Evolutionary conservation across 2,329 filamentous ascomycete species (phyloP).

Genomic region (Didymella lethalis): DNA sequence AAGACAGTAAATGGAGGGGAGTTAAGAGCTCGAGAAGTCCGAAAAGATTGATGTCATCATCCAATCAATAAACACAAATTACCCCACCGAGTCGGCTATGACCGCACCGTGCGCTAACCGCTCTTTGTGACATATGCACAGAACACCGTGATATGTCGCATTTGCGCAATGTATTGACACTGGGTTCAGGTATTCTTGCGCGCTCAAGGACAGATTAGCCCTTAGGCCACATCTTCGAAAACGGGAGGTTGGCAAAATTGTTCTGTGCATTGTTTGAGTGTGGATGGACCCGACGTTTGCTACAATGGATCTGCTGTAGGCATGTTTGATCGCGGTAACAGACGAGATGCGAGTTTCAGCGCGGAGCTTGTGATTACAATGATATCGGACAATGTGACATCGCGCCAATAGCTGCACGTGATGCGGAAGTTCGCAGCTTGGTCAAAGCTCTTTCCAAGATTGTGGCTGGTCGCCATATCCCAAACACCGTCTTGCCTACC

Average conservation of each 20-base stretch:
- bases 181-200: background rate
- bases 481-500: conserved; percentile 6
- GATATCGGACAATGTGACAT: background rate
- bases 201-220: background rate
- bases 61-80: conserved; percentile 22
- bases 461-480: conserved; percentile 14
- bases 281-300: background rate
- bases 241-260: background rate
- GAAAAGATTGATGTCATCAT: conserved; percentile 39
- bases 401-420: conserved; percentile 10
- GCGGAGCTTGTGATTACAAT: no score
- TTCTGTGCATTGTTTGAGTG: background rate
- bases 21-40: conserved; percentile 40
- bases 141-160: background rate
- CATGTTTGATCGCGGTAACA: background rate
- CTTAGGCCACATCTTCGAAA: background rate
- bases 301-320: background rate
- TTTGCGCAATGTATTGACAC: background rate
- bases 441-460: conserved; percentile 20
- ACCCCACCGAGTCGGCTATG: conserved; percentile 31
- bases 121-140: conserved; percentile 4
- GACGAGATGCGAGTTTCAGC: background rate
- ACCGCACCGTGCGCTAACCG: conserved; percentile 19
- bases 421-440: conserved; percentile 6
- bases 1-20: conserved; percentile 17